phyloP scores from a whole-genome alignment of 2,329 filamentous ascomycete genomes.

The Paecilomyces dactylethromorphus region DNA sequence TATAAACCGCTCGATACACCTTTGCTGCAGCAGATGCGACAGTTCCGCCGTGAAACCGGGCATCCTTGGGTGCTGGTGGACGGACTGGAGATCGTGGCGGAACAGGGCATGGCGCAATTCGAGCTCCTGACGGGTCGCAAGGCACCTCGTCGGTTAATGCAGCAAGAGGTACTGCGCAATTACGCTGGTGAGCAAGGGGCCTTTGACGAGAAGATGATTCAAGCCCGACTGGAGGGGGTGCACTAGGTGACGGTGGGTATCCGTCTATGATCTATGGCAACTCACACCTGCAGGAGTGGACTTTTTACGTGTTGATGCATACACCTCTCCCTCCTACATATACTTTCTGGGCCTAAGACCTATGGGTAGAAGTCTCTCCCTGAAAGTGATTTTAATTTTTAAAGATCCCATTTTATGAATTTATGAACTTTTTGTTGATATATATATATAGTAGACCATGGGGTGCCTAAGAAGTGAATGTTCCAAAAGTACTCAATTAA shows the following conservation, averaged over 20 bases:
- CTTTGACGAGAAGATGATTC: slow-evolving; percentile 33
- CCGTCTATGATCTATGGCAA: background rate
- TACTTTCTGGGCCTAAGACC: too few relatives aligned
- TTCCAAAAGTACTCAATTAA: too few relatives aligned
- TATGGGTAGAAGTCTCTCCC: too few relatives aligned
- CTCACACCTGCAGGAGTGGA: too few relatives aligned
- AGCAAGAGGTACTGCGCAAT: slow-evolving; percentile 50
- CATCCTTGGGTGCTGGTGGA: slow-evolving; percentile 65
- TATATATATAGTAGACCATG: too few relatives aligned
- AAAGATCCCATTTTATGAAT: too few relatives aligned
- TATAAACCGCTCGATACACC: slow-evolving; percentile 70
- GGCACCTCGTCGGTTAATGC: slow-evolving; percentile 66
- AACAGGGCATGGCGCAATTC: slow-evolving; percentile 76
- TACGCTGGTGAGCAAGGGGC: slow-evolving; percentile 27
- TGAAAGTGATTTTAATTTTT: too few relatives aligned
- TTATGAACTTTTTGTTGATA: too few relatives aligned
- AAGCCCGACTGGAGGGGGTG: slow-evolving; percentile 24
- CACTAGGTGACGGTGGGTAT: slow-evolving; percentile 7
- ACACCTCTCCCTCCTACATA: too few relatives aligned
- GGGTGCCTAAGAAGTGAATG: too few relatives aligned
- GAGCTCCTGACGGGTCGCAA: slow-evolving; percentile 71
- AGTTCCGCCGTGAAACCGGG: slow-evolving; percentile 47
- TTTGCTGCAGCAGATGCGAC: slow-evolving; percentile 61
- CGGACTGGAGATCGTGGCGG: slow-evolving; percentile 67
- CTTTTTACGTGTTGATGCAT: too few relatives aligned